Conservation (phyloP, 176 grass and related monocot genomes). For the Chloris gayana region DNA sequence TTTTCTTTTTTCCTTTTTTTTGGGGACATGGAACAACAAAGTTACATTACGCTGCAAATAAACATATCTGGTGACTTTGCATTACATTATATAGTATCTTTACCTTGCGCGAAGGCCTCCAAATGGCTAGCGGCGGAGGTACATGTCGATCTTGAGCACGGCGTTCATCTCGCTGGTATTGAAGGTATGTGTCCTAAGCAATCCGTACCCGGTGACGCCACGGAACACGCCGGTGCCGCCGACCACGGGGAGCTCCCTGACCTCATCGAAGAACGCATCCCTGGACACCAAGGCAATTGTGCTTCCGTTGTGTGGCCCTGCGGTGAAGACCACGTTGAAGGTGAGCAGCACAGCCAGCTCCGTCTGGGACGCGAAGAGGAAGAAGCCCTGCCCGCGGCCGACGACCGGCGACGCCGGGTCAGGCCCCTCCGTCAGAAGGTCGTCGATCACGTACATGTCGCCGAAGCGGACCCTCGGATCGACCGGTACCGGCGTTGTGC, state of each 20-base stretch:
- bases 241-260: slow-evolving; percentile 58
- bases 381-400: slow-evolving; percentile 59
- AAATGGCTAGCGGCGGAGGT: slow-evolving; percentile 5
- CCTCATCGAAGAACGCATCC: slow-evolving; percentile 31
- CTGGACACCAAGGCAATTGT: slow-evolving; percentile 45
- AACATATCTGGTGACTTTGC: no score
- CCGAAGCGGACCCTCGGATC: slow-evolving; percentile 44
- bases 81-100: no score
- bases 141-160: slow-evolving; percentile 57
- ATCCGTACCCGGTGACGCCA: slow-evolving; percentile 37
- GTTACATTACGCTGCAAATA: no score
- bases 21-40: no score
- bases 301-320: slow-evolving; percentile 56
- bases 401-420: slow-evolving; percentile 28
- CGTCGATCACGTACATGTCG: slow-evolving; percentile 60
- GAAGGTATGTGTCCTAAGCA: slow-evolving; percentile 32
- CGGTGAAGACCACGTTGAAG: slow-evolving; percentile 45
- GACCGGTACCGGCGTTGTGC: slow-evolving; percentile 10
- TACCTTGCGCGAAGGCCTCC: not conserved
- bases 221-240: slow-evolving; percentile 54
- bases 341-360: slow-evolving; percentile 34
- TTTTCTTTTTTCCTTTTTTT: no score
- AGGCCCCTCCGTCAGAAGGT: slow-evolving; percentile 51
- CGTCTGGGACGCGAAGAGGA: slow-evolving; percentile 35
- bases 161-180: slow-evolving; percentile 28